Evolutionary conservation across 2,329 filamentous ascomycete genomes (phyloP).

Genomic region (Ceratocystis alfenasii): DNA sequence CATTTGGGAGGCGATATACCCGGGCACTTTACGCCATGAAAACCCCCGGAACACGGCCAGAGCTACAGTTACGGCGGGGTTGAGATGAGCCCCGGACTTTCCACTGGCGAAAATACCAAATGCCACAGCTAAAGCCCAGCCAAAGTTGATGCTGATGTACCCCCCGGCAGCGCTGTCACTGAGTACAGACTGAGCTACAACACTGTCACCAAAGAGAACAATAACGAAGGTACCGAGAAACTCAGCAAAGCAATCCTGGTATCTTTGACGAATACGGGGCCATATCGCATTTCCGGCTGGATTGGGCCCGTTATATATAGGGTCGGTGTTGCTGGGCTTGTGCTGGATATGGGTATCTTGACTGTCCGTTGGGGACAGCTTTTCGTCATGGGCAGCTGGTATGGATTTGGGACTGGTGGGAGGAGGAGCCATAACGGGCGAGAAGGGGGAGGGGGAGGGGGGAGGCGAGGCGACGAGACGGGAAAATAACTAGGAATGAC

Average conservation of each 20-base stretch:
- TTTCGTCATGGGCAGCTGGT: background rate
- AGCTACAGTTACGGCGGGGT: conserved; percentile 58
- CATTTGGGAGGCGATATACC: conserved; percentile 54
- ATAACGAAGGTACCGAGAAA: conserved; percentile 58
- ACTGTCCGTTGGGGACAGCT: background rate
- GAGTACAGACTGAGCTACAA: conserved; percentile 56
- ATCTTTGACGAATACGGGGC: conserved; percentile 39
- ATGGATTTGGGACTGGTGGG: conserved; percentile 9
- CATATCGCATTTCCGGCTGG: conserved; percentile 30
- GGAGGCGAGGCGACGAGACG: background rate
- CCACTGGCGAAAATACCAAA: conserved; percentile 54
- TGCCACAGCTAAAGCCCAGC: conserved; percentile 52
- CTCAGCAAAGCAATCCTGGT: conserved; percentile 51
- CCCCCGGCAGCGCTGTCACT: conserved; percentile 38
- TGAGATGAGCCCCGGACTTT: conserved; percentile 56
- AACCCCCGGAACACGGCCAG: conserved; percentile 57
- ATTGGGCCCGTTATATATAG: background rate
- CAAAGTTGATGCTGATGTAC: conserved; percentile 40
- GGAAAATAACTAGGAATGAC: background rate
- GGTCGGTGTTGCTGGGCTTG: conserved; percentile 12
- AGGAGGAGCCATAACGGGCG: background rate
- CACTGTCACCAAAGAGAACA: conserved; percentile 58
- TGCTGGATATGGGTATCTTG: conserved; percentile 1
- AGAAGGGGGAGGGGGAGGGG: background rate
- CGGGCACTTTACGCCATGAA: conserved; percentile 56